phyloP scores from a whole-genome alignment of 2,329 filamentous ascomycete genomes.

The Cladosporium sp. region DNA sequence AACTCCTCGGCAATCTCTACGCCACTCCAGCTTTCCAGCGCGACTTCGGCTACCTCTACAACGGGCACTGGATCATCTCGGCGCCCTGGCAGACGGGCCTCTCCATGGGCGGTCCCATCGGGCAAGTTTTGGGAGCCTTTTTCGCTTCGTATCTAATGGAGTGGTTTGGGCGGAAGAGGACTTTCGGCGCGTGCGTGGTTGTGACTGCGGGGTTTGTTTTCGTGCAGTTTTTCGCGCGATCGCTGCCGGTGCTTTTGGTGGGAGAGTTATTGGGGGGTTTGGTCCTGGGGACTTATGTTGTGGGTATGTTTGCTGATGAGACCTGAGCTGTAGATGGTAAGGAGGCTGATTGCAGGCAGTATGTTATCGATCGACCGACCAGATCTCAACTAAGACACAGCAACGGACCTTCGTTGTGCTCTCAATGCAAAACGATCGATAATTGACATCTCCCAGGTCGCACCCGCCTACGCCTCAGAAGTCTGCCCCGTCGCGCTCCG shows the following conservation, averaged over 20 bases:
- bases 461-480: conserved; percentile 63
- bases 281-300: conserved; percentile 44
- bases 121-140: conserved; percentile 55
- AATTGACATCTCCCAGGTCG: conserved; percentile 19
- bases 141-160: conserved; percentile 32
- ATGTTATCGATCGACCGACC: too few species aligned
- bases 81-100: conserved; percentile 39
- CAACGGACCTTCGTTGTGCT: too few species aligned
- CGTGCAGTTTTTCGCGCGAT: conserved; percentile 59
- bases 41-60: conserved; percentile 53
- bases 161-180: conserved; percentile 30
- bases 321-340: too few species aligned
- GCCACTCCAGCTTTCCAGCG: conserved; percentile 55
- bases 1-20: conserved; percentile 61
- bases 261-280: conserved; percentile 60
- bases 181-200: conserved; percentile 28
- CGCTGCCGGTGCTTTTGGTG: conserved; percentile 53
- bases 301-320: too few species aligned
- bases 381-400: too few species aligned
- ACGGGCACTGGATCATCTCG: conserved; percentile 34
- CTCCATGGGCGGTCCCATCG: conserved; percentile 52
- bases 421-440: too few species aligned
- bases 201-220: conserved; percentile 53
- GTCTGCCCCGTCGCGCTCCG: conserved; percentile 57
- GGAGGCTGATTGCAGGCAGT: conserved; percentile 28